Percentiles rank a stretch among this genome's conserved stretches.
phyloP scores from a whole-genome alignment of 2,329 filamentous ascomycete genomes.

The Botrytis hyacinthi region DNA sequence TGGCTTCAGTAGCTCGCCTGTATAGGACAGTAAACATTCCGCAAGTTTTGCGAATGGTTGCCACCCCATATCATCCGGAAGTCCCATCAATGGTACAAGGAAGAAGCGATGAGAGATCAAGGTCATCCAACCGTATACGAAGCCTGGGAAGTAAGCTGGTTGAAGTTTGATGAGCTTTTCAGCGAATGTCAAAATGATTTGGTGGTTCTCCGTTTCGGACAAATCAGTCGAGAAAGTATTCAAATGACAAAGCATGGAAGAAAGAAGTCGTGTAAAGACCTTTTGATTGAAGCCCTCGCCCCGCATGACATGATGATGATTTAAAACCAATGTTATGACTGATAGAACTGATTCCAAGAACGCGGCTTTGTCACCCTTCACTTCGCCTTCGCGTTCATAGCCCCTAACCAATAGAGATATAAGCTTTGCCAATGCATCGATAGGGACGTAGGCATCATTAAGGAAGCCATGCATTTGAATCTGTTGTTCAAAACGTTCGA shows the following conservation, averaged over 20 bases:
- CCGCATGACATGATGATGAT: constrained; percentile 78
- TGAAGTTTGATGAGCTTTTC: constrained; percentile 70
- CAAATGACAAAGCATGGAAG: constrained; percentile 76
- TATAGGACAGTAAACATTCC: constrained; percentile 67
- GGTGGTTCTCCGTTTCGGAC: constrained; percentile 59
- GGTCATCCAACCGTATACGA: constrained; percentile 80
- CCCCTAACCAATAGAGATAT: constrained; percentile 73
- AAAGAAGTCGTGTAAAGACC: constrained; percentile 88
- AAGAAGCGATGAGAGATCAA: constrained; percentile 84
- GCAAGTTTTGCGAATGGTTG: constrained; percentile 70
- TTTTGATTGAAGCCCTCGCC: constrained; percentile 82
- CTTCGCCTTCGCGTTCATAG: constrained; percentile 57
- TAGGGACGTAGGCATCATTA: constrained; percentile 55
- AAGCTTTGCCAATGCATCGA: constrained; percentile 81
- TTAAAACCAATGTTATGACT: constrained; percentile 76
- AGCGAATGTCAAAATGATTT: constrained; percentile 71
- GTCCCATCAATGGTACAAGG: constrained; percentile 71
- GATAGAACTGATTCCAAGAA: constrained; percentile 78
- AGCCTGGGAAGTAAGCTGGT: constrained; percentile 75
- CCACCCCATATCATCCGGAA: constrained; percentile 72
- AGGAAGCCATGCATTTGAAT: constrained; percentile 59
- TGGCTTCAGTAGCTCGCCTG: constrained; percentile 77
- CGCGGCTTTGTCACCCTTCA: constrained; percentile 61
- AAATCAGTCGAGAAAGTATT: constrained; percentile 57
- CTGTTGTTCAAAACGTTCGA: constrained; percentile 73